Base-by-base conservation (phyloP, 225 moss, liverwort and hornwort species). In the Neckera pumila region DNA sequence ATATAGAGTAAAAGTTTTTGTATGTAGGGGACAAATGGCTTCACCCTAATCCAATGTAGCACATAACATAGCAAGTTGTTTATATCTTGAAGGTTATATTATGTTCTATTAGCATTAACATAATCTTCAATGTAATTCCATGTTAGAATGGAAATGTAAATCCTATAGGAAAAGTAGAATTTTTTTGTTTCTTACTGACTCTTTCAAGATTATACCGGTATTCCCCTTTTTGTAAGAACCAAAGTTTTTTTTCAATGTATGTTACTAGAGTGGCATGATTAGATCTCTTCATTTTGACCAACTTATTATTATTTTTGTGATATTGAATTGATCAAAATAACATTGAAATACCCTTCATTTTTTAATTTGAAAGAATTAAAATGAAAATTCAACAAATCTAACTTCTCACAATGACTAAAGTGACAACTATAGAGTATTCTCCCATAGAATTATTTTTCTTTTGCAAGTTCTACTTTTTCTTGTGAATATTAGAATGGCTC, bases 171-270 rank as follows among this genome's bases (percentile, higher is more conserved):
- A 25, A 40, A 14, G 23, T 70, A 0, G 25, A 38, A 40, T 25
- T 38, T 70, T 70, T 70, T 11, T 70, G 2, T 14, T 69, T 69
- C 7, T 23, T 25, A 70, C 4, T 40, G 26, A 14, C 0, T 23
- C 40, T 10, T 38, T 70, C 8, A 70, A 70, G 14, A 13, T 25
- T 40, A 25, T 70, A 38, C 18, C 2, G 0, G 5, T 69, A 21
- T 67, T 38, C 0, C 1, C 1, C 2, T 8, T 40, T 23, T 25
- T 14, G 4, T 70, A 1, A 4, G 0, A 70, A 70, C 7, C 14
- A 40, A 23, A 8, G 21, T 12, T 40, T 40, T 70, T 23, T 25
- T 1, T 1, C 8, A 10, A 40, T 3, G 40, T 40, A 26, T 14
- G 5, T 11, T 25, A 40, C 25, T 70, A 22, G 38, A 69, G 69